Base-by-base conservation (phyloP, 139 green algal species). In the Spirogloea muscicola region DNA sequence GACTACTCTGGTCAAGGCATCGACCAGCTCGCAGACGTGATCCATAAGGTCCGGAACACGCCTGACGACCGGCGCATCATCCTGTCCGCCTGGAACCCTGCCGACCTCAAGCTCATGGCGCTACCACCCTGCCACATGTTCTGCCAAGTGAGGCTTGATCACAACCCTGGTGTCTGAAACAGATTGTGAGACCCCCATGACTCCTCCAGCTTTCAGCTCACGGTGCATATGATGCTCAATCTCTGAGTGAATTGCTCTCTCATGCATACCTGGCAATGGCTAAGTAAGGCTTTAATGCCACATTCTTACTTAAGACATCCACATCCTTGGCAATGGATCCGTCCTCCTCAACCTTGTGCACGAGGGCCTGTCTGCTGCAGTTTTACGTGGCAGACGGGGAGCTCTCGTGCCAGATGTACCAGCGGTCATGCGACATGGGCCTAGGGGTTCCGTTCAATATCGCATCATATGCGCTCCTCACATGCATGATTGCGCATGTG, bases 381-480 rank as follows among this genome's bases (percentile, higher is more conserved):
- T 99, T 98, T 46, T 98, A 95, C 84, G 95, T 99, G 63, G 90
- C 91, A 0, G 78, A 97, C 68, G 92, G 94, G 10, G 95, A 98
- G 87, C 86, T 99, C 49, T 92, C 83, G 13, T 99, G 95, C 82
- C 88, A 96, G 77, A 95, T 99, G 91, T 98, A 98, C 83, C 95
- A 99, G 89, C 89, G 95, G 21, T 96, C 88, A 6, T 96, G 89
- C 67, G 95, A 99, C 83, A 87, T 98, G 42, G 94, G 94, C n/a
- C 87, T 99, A 39, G 95, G 95, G 3, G 94, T 99, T 73, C 94
- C 95, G 38, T 98, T 98, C 91, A 99, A 99, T 91, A 98, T 99
- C 73, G 94, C 95, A 21, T 91, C 79, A 27, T 99, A 99, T 83
- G 85, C 93, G 0, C 85, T 98, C 67, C 88, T 99, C 39, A 98